phyloP scores from a whole-genome alignment of 2,329 filamentous ascomycete genomes.

The Fusarium sp. region DNA sequence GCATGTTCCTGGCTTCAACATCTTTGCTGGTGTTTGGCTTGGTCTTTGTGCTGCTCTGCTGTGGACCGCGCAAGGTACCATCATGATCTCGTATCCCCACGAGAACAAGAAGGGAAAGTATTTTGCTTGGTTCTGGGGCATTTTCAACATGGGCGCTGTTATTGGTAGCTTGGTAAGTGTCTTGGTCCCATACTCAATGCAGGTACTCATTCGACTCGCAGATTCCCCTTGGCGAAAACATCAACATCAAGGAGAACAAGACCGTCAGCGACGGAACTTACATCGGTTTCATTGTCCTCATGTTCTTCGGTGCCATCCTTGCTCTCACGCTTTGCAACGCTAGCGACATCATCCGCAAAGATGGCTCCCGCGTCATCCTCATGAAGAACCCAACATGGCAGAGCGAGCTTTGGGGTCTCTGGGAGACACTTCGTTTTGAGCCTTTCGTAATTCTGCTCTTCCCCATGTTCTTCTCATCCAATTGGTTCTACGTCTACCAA shows the following conservation, averaged over 20 bases:
- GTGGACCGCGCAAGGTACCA: conserved; percentile 85
- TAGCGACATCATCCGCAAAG: conserved; percentile 75
- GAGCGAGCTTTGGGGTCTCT: conserved; percentile 80
- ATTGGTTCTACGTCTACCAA: conserved; percentile 88
- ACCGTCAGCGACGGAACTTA: conserved; percentile 83
- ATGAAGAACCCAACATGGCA: conserved; percentile 93
- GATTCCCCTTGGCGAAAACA: conserved; percentile 56
- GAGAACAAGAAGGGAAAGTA: conserved; percentile 87
- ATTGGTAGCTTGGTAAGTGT: conserved; percentile 74
- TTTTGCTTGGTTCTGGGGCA: conserved; percentile 93
- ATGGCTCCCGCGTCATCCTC: conserved; percentile 82
- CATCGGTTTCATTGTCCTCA: conserved; percentile 87
- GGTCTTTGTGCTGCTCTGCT: conserved; percentile 82
- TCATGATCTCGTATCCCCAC: conserved; percentile 89
- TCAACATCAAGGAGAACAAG: conserved; percentile 41
- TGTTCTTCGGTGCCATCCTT: conserved; percentile 75
- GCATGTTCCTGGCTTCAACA: conserved; percentile 50
- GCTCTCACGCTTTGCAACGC: conserved; percentile 78
- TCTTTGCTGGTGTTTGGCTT: conserved; percentile 80
- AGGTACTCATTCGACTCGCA: conserved; percentile 57
- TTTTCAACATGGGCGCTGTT: conserved; percentile 92
- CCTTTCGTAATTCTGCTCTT: conserved; percentile 77
- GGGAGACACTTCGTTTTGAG: conserved; percentile 75
- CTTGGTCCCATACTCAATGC: fast-evolving
- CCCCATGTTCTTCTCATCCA: conserved; percentile 84